Base-by-base conservation (phyloP, 164 flowering plant genomes). In the Tinospora cordifolia region DNA sequence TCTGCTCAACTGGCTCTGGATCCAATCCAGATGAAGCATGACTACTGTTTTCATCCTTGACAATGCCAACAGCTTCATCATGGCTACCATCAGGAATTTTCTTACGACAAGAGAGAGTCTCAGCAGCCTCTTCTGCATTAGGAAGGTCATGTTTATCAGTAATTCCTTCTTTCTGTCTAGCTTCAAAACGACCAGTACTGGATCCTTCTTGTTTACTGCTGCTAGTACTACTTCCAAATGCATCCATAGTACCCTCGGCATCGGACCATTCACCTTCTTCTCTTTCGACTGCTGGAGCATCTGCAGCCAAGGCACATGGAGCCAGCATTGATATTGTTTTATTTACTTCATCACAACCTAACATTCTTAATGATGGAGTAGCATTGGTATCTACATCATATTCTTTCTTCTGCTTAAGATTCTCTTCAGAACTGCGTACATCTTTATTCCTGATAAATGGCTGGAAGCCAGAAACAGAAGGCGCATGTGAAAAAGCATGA, bases 221-320 rank as follows among this genome's bases (percentile, higher is more conserved):
- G 67, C 64, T 70, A 22, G 69, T 24, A 65, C 47, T 69, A 63
- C 75, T 75, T 38, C 38, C 75, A 69, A 70, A 9, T 67, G 66
- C 80, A 77, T 83, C 83, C 41, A 71, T 79, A 64, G 77, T 76
- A 22, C 80, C 83, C 74, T 90, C 97, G 39, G 74, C 87, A 78
- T 88, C 97, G 70, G 96, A 88, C 97, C 94, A 91, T 78, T 93
- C 98, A 39, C 97, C 97, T 81, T 93, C 98, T 82, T 93, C 97
- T 82, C 86, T 90, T 76, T 91, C 98, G 58, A 77, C 78, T 17
- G 63, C 76, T 72, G 76, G 79, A 78, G 69, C 76, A 71, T 83
- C 81, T 39, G 59, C 57, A 68, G 73, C 63, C 27, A 64, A 64
- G 71, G 75, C 46, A 68, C 67, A 75, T 13, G 79, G 78, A 75